These are phyloP conservation scores for Hemisphaericaspora subhashii DNA, from an alignment of 1,139 yeast species.

Conservation along the genomic window DNA sequence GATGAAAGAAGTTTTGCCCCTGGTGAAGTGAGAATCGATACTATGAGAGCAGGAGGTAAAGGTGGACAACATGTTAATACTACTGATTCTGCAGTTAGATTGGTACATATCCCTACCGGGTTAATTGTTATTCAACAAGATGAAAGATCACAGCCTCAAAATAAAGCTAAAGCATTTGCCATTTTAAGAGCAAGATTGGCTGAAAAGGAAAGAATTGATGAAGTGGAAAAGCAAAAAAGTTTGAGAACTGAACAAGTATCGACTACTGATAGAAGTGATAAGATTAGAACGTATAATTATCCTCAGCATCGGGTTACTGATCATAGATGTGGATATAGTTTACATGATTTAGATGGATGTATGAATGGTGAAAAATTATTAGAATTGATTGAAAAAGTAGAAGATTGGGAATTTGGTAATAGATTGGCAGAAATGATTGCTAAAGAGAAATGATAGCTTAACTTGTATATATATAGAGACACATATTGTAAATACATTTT, in stretches of 20 bases:
- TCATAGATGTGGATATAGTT: conserved; percentile 79
- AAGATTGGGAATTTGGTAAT: conserved; percentile 28
- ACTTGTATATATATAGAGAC: background rate
- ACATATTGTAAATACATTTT: background rate
- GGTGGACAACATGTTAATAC: conserved; percentile 99
- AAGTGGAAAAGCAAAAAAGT: conserved; percentile 62
- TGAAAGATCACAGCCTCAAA: conserved; percentile 91
- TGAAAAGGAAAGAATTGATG: conserved; percentile 69
- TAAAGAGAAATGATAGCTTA: background rate
- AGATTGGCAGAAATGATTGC: conserved; percentile 19
- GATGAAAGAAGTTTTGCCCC: conserved; percentile 79
- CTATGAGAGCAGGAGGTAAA: conserved; percentile 95
- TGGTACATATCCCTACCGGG: conserved; percentile 92
- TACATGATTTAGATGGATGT: conserved; percentile 80
- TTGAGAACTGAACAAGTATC: conserved; percentile 82
- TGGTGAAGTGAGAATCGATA: conserved; percentile 87
- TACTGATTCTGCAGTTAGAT: conserved; percentile 93
- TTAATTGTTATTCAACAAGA: conserved; percentile 89
- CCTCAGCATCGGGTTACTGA: conserved; percentile 94
- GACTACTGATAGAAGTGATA: conserved; percentile 87
- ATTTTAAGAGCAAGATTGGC: conserved; percentile 82
- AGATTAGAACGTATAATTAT: conserved; percentile 88
- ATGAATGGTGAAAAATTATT: conserved; percentile 71
- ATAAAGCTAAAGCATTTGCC: conserved; percentile 91
- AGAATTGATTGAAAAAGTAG: conserved; percentile 45